phyloP scores from a whole-genome alignment of 2,329 filamentous ascomycete species.

The Hortaea werneckii region DNA sequence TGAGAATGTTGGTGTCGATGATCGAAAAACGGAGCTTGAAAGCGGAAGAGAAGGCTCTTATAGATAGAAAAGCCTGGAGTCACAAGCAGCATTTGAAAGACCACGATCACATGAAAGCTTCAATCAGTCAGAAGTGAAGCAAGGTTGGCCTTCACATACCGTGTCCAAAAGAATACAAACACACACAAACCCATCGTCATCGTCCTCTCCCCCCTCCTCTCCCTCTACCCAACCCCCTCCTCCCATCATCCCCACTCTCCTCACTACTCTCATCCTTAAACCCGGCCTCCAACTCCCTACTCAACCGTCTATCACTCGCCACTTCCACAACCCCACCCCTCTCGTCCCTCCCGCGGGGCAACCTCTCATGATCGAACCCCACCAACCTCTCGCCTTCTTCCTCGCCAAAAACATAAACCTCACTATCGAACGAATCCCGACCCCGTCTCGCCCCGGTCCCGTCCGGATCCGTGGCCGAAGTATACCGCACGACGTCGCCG shows the following conservation, averaged over 20 bases:
- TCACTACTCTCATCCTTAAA: conserved; percentile 57
- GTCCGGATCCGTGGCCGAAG: neutral
- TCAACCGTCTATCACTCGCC: conserved; percentile 53
- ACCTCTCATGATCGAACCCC: conserved; percentile 28
- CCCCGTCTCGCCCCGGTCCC: too few relatives aligned
- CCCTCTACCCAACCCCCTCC: neutral
- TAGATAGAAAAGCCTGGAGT: too few relatives aligned
- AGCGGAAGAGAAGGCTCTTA: too few relatives aligned
- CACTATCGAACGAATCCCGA: neutral
- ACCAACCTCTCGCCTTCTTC: conserved; percentile 39
- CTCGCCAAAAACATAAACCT: conserved; percentile 29
- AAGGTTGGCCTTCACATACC: too few relatives aligned
- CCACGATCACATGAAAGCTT: too few relatives aligned
- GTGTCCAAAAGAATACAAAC: too few relatives aligned
- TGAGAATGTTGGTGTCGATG: too few relatives aligned
- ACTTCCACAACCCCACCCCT: conserved; percentile 25
- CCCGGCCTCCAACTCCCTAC: conserved; percentile 67
- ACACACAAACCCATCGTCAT: too few relatives aligned
- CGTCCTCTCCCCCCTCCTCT: too few relatives aligned
- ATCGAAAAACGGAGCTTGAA: too few relatives aligned
- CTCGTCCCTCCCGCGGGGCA: conserved; percentile 26
- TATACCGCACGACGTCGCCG: conserved; percentile 10
- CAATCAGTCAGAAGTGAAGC: too few relatives aligned
- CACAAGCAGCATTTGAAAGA: too few relatives aligned
- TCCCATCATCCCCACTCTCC: conserved; percentile 36